Percentiles rank a stretch among this genome's conserved stretches.
phyloP scores from a whole-genome alignment of 768 basidiomycete species.

The Serendipita sp. region DNA sequence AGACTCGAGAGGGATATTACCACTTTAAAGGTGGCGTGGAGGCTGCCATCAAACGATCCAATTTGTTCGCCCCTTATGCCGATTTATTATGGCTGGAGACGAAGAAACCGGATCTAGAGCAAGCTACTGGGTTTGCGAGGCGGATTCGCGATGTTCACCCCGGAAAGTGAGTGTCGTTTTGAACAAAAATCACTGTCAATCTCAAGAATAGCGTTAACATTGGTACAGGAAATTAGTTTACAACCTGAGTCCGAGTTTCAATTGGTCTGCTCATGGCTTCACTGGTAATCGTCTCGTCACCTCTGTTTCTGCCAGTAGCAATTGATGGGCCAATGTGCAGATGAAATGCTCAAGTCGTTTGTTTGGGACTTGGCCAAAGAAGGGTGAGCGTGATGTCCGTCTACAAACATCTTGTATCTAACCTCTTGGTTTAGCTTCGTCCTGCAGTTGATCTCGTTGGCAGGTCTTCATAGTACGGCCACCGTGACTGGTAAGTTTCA shows the following conservation, averaged over 20 bases:
- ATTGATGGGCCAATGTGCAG: conserved; percentile 16
- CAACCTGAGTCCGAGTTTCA: conserved; percentile 88
- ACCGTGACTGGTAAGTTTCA: conserved; percentile 49
- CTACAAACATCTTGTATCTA: background rate
- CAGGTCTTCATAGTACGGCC: conserved; percentile 77
- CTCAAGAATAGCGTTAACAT: too few species aligned
- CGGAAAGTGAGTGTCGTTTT: conserved; percentile 35
- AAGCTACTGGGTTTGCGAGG: conserved; percentile 64
- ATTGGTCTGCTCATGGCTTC: conserved; percentile 78
- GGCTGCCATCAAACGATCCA: conserved; percentile 66
- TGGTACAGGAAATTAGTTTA: conserved; percentile 50
- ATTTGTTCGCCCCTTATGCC: conserved; percentile 70
- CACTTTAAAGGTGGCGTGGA: conserved; percentile 72
- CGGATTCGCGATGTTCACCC: conserved; percentile 58
- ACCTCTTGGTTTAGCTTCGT: conserved; percentile 42
- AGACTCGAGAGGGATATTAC: conserved; percentile 84
- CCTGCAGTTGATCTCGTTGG: conserved; percentile 76
- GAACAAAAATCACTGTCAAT: background rate
- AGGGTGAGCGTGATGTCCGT: conserved; percentile 32
- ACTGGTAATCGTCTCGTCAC: conserved; percentile 18
- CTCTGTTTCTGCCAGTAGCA: background rate
- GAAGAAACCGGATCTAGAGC: conserved; percentile 65
- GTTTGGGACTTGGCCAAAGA: conserved; percentile 84
- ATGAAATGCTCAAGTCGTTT: conserved; percentile 65
- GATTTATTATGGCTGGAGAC: conserved; percentile 92